Evolutionary conservation across 2,329 filamentous ascomycete species (phyloP), one percentile per base, ranked within the genome.

Genomic region (Phaeosphaeria sp.): DNA sequence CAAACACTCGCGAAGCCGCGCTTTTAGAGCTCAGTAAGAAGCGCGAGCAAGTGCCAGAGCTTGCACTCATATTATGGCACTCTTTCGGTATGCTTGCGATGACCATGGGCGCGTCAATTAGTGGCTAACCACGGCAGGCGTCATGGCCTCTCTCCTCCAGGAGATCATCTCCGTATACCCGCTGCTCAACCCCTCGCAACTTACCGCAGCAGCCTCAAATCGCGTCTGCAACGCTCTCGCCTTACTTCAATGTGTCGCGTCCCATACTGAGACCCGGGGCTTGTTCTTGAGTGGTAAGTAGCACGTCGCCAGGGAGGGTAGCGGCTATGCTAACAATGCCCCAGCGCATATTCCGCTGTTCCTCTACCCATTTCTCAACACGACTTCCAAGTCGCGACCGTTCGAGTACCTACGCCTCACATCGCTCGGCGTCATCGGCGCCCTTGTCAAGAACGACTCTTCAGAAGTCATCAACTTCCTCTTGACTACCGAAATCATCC

Each of bases 101-200:
- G 20, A 20, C 6, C 13, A 13, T 11, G 21, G 4, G 25, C 17
- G n/a, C 6, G 27, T 33, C 17, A 17, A 42, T 11, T n/a, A n/a
- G 7, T 21, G 39, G 64, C 62, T 73, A 62, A 71, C 60, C 60
- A 58, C 3, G 21, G 13, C 64, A 97, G 93, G 93, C 72, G 95
- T 99, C 73, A 99, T 99, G 95, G 97, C 95, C 46, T 96, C 93
- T 54, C 84, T 99, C 22, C 86, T 98, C 33, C 94, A 98, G 78
- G 95, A 99, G 81, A 99, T 99, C 76, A 99, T 99, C 74, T 97
- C 94, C 11, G 95, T 99, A 54, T 99, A 99, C 76, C 96, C 93
- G 25, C 87, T 99, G 4, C 87, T 99, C 69, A 99, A 97, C 77
- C 95, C 95, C 6, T 97, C 93, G 50, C 94, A 98, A 80, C 87